Conservation (phyloP, 495 filamentous ascomycete species). For the Daldinia concentrica region DNA sequence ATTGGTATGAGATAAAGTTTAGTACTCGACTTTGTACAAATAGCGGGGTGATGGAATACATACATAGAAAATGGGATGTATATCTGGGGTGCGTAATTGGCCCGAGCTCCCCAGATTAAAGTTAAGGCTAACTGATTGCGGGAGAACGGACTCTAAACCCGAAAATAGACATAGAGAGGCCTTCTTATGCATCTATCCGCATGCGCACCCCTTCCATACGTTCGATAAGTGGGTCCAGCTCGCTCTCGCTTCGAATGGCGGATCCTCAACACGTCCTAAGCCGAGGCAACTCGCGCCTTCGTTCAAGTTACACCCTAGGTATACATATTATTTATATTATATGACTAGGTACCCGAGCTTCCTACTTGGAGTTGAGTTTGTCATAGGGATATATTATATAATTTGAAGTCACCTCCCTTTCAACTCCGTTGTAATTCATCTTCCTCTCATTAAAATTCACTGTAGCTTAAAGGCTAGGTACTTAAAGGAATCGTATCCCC, state of each 20-base stretch:
- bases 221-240: background rate
- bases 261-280: background rate
- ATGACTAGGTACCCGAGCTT: background rate
- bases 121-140: conserved; percentile 17
- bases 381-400: background rate
- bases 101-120: conserved; percentile 17
- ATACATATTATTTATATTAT: no score
- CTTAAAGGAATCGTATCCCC: background rate
- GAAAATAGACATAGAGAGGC: background rate
- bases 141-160: background rate
- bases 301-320: background rate
- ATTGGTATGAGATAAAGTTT: background rate
- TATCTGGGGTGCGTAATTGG: conserved; percentile 40
- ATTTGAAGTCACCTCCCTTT: background rate
- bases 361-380: background rate
- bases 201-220: background rate
- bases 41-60: background rate
- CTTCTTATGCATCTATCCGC: background rate
- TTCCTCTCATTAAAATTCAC: background rate
- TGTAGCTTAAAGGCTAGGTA: background rate
- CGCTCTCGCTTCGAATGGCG: background rate
- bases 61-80: conserved; percentile 20
- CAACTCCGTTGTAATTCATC: background rate
- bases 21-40: background rate
- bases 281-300: background rate